Base-by-base conservation (phyloP, 169 alveolate species). In the Cryptosporidium ryanae region DNA sequence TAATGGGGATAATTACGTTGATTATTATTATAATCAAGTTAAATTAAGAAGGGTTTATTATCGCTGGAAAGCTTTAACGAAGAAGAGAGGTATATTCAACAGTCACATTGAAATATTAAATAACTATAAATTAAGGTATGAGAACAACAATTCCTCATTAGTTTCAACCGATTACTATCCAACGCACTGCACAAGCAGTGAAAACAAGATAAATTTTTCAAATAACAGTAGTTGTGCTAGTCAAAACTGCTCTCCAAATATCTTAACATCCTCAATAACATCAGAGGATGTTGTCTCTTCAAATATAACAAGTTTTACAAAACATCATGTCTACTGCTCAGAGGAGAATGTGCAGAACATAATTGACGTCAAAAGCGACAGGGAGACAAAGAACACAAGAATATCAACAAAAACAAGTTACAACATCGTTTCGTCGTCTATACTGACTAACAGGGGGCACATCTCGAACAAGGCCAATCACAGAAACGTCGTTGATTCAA, bases 61-160 rank as follows among this genome's bases (percentile, higher is more conserved):
- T 15, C 29, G 23, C 31, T 68, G 83, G 83, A 68, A 65, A 68
- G 49, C 34, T 29, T 54, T 68, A 21, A 61, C 50, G 6, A 15
- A 7, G 18, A 61, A 61, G 18, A 61, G 21, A 61, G 8, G 1
- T 6, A 38, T 38, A 38, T 38, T 38, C 8, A 29, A 27, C 12
- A 25, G 15, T 15, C 29, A 23, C 10, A 18, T 66, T 44, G 13
- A 18, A 46, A 43, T 66, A 66, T 43, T 21, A 38, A 48, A 46
- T 48, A 66, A 10, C 12, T n/a, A 13, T 34, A 64, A 64, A 64
- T 50, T 2, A 64, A 46, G 21, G 49, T 25, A 76, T 21, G 63
- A 31, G 18, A 57, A 55, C 25, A 25, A 67, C 15, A 43, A 25
- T 4, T 13, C 23, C 43, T 76, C 76, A 2, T 10, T 48, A n/a